Evolutionary conservation across 2,329 filamentous ascomycete species (phyloP).

Genomic region (Metarhizium album): DNA sequence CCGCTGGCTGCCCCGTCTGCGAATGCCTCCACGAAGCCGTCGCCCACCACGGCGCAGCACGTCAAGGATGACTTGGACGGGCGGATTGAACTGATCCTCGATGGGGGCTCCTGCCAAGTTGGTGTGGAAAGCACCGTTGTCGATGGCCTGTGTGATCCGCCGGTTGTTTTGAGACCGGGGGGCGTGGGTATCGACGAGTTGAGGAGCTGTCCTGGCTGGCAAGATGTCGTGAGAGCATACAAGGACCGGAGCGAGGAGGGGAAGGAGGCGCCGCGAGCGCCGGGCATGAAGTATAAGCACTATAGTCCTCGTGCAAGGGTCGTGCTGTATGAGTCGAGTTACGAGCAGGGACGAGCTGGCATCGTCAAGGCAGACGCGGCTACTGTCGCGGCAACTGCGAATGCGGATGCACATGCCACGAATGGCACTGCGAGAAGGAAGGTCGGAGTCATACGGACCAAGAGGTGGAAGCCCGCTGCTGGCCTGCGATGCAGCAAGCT

Average conservation of each 20-base stretch:
- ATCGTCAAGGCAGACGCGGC: constrained; percentile 25
- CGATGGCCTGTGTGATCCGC: constrained; percentile 73
- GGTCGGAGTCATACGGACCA: constrained; percentile 46
- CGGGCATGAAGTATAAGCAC: constrained; percentile 98
- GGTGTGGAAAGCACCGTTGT: constrained; percentile 97
- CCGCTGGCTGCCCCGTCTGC: constrained; percentile 88
- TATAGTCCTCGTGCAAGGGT: constrained; percentile 88
- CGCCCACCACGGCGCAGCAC: constrained; percentile 81
- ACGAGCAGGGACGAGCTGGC: constrained; percentile 22
- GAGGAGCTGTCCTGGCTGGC: constrained; percentile 67
- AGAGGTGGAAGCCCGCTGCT: constrained; percentile 37
- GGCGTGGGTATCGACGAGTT: constrained; percentile 78
- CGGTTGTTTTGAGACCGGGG: constrained; percentile 74
- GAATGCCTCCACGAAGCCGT: constrained; percentile 88
- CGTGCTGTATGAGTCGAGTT: constrained; percentile 61
- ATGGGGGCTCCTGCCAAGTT: constrained; percentile 76
- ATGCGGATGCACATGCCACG: constrained; percentile 7
- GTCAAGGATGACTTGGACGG: constrained; percentile 77
- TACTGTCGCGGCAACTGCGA: constrained; percentile 1
- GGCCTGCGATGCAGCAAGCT: constrained; percentile 26
- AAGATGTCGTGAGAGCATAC: constrained; percentile 65
- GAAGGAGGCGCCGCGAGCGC: constrained; percentile 61
- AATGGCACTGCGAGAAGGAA: constrained; percentile 17
- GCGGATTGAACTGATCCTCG: constrained; percentile 75
- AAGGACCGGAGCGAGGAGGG: constrained; percentile 61